A percentile compares a stretch with the other conserved stretches of the same genome.
Conservation (phyloP, 495 filamentous ascomycete genomes). For the Xylaria bambusicola region DNA sequence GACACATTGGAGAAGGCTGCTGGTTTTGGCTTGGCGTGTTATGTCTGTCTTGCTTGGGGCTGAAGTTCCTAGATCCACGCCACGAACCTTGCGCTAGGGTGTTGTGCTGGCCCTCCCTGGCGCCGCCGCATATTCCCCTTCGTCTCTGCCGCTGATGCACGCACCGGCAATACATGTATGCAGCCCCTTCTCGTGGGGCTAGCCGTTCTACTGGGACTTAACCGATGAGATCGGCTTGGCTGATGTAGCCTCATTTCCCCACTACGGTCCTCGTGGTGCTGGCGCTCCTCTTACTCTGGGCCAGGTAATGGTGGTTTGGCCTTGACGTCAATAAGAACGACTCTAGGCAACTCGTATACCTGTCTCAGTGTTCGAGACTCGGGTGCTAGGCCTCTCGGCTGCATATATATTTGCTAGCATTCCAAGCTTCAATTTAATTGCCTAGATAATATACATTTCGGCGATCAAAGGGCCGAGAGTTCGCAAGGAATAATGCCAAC, state of each 20-base stretch:
- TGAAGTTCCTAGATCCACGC: conserved; percentile 2
- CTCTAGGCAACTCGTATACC: background rate
- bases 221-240: conserved; percentile 2
- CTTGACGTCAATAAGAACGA: background rate
- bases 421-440: conserved; percentile 5
- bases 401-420: background rate
- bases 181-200: conserved; percentile 15
- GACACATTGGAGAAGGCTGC: conserved; percentile 10
- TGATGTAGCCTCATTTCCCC: conserved; percentile 5
- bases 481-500: conserved; percentile 14
- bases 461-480: background rate
- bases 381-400: background rate
- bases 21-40: conserved; percentile 11
- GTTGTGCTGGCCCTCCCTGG: background rate
- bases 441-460: conserved; percentile 6
- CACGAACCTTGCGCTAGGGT: background rate
- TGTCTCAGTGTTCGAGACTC: conserved; percentile 9
- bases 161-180: conserved; percentile 8
- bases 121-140: background rate
- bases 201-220: background rate
- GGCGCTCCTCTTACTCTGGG: background rate
- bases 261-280: conserved; percentile 9
- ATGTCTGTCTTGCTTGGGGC: background rate
- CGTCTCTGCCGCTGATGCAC: background rate
- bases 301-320: background rate